Evolutionary conservation across 2,329 filamentous ascomycete genomes (phyloP), one percentile per base, ranked within the genome.

Genomic region (Davidsoniella eucalypti): DNA sequence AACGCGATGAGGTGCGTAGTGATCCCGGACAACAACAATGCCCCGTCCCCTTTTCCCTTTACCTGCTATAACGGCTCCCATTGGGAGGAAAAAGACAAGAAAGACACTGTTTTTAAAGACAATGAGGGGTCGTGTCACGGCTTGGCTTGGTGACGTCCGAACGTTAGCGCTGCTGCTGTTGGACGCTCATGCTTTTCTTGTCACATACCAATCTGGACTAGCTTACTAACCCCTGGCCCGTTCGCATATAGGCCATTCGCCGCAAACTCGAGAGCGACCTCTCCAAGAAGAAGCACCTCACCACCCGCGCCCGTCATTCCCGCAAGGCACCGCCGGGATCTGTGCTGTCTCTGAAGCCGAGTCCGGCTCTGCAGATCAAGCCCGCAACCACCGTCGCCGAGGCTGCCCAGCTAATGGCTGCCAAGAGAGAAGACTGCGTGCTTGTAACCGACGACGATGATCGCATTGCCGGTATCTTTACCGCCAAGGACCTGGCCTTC

Each of bases 361-460:
- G 88, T 64, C 87, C 85, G 60, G 92, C 92, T 42, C 80, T 98
- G 16, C 92, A 98, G 70, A 96, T 98, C 69, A 96, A 96, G 70
- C 92, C 92, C 48, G 77, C 73, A 56, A 95, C 87, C 23, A 94
- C 86, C 46, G 90, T 98, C 51, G 82, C 92, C 56, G 92, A 98
- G 68, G 92, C 92, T 45, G 92, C 92, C 39, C 92, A 98, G 71
- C 72, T 98, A 61, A 98, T 98, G 92, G 92, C 92, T 51, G 92
- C 92, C 47, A 98, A 98, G 75, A 78, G 92, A 59, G 92, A 98
- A 66, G 92, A 98, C 65, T 98, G 92, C 61, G 92, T 98, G 38
- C 70, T 98, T 54, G 92, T 98, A 21, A 98, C 92, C 40, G 92
- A 98, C 64, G 90, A 96, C 57, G 88, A 98, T 66, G 92, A 98